These are phyloP conservation scores for Boletus bicolor DNA, from an alignment of 768 basidiomycete genomes.

Conservation along the genomic window DNA sequence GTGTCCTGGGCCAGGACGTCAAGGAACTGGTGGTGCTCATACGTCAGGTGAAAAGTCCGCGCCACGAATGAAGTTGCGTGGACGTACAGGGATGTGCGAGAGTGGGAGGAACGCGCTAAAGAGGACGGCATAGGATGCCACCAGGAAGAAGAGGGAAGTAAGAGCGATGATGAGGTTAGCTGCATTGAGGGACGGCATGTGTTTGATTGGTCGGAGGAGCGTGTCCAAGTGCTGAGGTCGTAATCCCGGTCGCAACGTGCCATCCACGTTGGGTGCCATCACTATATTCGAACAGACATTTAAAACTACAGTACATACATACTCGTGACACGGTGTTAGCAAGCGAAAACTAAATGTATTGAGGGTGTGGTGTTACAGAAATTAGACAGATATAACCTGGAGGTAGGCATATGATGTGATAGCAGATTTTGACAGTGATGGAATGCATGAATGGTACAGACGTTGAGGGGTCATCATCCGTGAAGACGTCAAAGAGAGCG, in stretches of 20 bases:
- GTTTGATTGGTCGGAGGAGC: slow-evolving; percentile 13
- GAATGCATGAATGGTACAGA: slow-evolving; percentile 29
- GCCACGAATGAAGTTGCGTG: not conserved
- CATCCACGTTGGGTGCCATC: not conserved
- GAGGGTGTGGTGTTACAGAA: slow-evolving; percentile 27
- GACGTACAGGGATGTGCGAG: slow-evolving; percentile 50
- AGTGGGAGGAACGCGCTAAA: slow-evolving; percentile 61
- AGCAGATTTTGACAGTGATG: slow-evolving; percentile 12
- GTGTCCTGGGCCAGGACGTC: slow-evolving; percentile 64
- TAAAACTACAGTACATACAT: slow-evolving; percentile 28
- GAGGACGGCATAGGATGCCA: slow-evolving; percentile 61
- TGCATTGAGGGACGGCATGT: slow-evolving; percentile 30
- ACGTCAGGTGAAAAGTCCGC: slow-evolving; percentile 18
- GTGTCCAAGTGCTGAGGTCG: slow-evolving; percentile 19
- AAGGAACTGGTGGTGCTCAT: slow-evolving; percentile 46
- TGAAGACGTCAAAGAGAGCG: slow-evolving; percentile 19
- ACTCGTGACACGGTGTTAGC: slow-evolving; percentile 12
- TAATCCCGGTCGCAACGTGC: slow-evolving; percentile 30
- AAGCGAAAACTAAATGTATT: slow-evolving; percentile 17
- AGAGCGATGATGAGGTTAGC: slow-evolving; percentile 49
- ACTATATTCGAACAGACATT: slow-evolving; percentile 21
- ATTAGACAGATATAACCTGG: slow-evolving; percentile 29
- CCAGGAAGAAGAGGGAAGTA: slow-evolving; percentile 50
- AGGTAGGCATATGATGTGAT: slow-evolving; percentile 24
- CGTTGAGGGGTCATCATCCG: slow-evolving; percentile 20